Percentiles rank a stretch among this genome's conserved stretches.
phyloP scores from a whole-genome alignment of 2,329 filamentous ascomycete species.

The Venturia oleaginea region DNA sequence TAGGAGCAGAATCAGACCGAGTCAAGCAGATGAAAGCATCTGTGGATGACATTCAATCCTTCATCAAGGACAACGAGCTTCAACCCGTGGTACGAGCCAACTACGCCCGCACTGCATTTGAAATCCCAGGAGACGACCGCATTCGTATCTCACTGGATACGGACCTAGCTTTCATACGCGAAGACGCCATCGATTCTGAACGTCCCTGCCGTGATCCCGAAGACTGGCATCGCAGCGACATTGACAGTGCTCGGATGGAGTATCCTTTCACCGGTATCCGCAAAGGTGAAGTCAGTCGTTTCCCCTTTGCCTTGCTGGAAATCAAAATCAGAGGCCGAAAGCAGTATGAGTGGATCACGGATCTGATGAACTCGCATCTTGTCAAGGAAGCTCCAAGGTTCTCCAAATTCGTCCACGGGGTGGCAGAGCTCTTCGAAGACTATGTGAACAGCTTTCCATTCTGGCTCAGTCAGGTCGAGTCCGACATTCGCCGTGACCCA shows the following conservation, averaged over 20 bases:
- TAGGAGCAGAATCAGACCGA: conserved; percentile 56
- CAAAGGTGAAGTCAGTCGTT: conserved; percentile 82
- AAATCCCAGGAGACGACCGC: conserved; percentile 85
- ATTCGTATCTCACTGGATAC: conserved; percentile 91
- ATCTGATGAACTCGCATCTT: conserved; percentile 85
- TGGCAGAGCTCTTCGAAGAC: conserved; percentile 84
- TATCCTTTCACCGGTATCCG: conserved; percentile 84
- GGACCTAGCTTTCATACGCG: conserved; percentile 75
- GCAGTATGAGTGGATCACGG: conserved; percentile 76
- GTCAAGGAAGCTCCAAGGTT: conserved; percentile 84
- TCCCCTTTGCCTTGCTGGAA: conserved; percentile 84
- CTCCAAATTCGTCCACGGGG: conserved; percentile 93
- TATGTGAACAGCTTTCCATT: conserved; percentile 94
- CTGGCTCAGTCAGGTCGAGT: conserved; percentile 87
- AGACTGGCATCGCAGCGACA: conserved; percentile 85
- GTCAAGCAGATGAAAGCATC: conserved; percentile 62
- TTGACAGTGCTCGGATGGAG: conserved; percentile 72
- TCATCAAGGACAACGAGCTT: conserved; percentile 67
- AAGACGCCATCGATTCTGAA: conserved; percentile 64
- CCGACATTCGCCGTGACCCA: conserved; percentile 88
- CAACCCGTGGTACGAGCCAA: conserved; percentile 84
- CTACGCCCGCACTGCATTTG: conserved; percentile 90
- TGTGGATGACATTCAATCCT: conserved; percentile 67
- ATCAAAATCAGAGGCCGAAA: conserved; percentile 72
- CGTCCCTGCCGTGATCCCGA: conserved; percentile 82